Evolutionary conservation across 352 stramenopile species (phyloP).

Genomic region (Globisporangium paddicum): DNA sequence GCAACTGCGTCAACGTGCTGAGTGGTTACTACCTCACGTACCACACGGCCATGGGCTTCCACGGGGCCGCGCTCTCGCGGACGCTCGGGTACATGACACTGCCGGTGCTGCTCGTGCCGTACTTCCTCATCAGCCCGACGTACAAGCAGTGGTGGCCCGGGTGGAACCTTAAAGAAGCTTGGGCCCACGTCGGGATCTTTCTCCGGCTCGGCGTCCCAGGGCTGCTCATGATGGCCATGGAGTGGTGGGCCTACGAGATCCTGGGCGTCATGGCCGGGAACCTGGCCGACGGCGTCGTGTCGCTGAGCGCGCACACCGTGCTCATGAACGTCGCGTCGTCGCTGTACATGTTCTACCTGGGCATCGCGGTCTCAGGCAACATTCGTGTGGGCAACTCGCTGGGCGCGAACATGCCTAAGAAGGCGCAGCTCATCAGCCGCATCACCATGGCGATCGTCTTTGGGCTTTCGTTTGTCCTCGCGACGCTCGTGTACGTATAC

Average conservation of each 20-base stretch:
- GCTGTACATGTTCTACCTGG: slow-evolving; percentile 77
- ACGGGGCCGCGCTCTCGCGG: slow-evolving; percentile 61
- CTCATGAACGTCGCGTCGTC: slow-evolving; percentile 65
- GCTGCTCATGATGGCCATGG: slow-evolving; percentile 60
- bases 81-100: slow-evolving; percentile 50
- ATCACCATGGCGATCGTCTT: slow-evolving; percentile 31
- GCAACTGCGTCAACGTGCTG: slow-evolving; percentile 58
- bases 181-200: slow-evolving; percentile 48
- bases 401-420: slow-evolving; percentile 49
- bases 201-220: slow-evolving; percentile 53
- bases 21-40: slow-evolving; percentile 67
- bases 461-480: slow-evolving; percentile 27
- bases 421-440: slow-evolving; percentile 42
- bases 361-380: slow-evolving; percentile 53
- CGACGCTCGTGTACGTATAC: slow-evolving; percentile 28
- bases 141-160: slow-evolving; percentile 59
- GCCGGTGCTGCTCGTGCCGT: slow-evolving; percentile 42
- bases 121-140: slow-evolving; percentile 33
- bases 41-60: slow-evolving; percentile 64
- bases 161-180: slow-evolving; percentile 48
- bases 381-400: slow-evolving; percentile 74
- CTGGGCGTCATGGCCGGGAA: slow-evolving; percentile 66
- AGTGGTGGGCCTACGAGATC: slow-evolving; percentile 80
- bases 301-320: slow-evolving; percentile 65
- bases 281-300: slow-evolving; percentile 48